phyloP scores from a whole-genome alignment of 2,329 filamentous ascomycete genomes.

The Pseudogymnoascus sp. region DNA sequence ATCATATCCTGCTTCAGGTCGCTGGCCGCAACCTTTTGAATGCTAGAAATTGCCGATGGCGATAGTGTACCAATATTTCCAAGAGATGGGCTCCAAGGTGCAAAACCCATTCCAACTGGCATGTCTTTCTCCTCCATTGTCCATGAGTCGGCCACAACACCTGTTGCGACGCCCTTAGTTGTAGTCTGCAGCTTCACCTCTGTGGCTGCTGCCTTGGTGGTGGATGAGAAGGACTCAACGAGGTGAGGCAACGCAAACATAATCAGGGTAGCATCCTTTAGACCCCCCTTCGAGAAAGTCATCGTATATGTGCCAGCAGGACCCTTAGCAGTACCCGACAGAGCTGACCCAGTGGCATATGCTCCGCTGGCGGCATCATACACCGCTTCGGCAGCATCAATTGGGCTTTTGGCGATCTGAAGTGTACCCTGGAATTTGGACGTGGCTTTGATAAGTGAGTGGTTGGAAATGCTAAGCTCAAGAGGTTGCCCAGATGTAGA shows the following conservation, averaged over 20 bases:
- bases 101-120: constrained; percentile 65
- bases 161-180: constrained; percentile 74
- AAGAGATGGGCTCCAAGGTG: constrained; percentile 60
- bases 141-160: constrained; percentile 65
- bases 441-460: constrained; percentile 54
- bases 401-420: constrained; percentile 73
- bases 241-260: constrained; percentile 92
- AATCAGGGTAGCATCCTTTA: constrained; percentile 50
- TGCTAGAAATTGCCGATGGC: constrained; percentile 45
- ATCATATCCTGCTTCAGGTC: constrained; percentile 72
- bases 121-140: constrained; percentile 68
- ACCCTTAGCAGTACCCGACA: constrained; percentile 55
- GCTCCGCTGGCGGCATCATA: constrained; percentile 71
- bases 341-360: constrained; percentile 55
- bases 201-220: constrained; percentile 40
- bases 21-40: constrained; percentile 53
- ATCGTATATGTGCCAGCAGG: constrained; percentile 64
- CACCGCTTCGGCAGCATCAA: constrained; percentile 49
- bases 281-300: constrained; percentile 62
- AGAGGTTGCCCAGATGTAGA: constrained; percentile 50
- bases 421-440: constrained; percentile 66
- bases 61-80: constrained; percentile 40
- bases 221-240: constrained; percentile 59
- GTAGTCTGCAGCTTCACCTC: constrained; percentile 63
- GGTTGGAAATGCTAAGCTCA: constrained; percentile 59